Evolutionary conservation across 805 yeast species (phyloP), one percentile per base, ranked within the genome.

Genomic region (Grigorovia yakushimaensis): DNA sequence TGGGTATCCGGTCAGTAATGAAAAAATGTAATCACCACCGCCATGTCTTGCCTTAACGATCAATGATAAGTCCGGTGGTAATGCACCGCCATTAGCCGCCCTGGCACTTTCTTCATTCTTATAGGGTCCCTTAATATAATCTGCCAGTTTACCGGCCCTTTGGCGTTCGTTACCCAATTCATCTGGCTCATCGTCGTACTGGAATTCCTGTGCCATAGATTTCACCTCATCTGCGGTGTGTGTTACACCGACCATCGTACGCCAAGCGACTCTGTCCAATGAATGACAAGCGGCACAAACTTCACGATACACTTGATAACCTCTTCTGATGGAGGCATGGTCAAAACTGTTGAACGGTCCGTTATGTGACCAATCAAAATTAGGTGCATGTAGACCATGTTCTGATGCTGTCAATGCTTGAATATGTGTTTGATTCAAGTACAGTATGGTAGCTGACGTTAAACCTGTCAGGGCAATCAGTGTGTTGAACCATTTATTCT

Each of bases 251-350:
- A 93, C 96, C 62, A 93, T 72, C 62, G 89, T 84, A 80, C 98
- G 88, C 98, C 98, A 93, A 41, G 98, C 96, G 57, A 93, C 84
- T 76, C 96, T 81, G 68, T 89, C 91, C 62, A 93, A 73, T 35
- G 98, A 91, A 73, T 93, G 98, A 73, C 98, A 93, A 48, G 98
- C 93, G 51, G 98, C 95, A 78, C 98, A 93, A 47, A 93, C 98
- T 73, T 93, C 98, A 71, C 88, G 83, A 78, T 93, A 93, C 52
- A 93, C 98, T 69, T 88, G 97, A 82, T 84, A 93, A 60, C 98
- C 98, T 79, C 98, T 88, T 78, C 98, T 86, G 65, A 93, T 86
- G 47, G 95, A 82, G 50, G 88, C 88, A 71, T 89, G 97, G 74
- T 89, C 97, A 58, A 88, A 89, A 47, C 95, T 76, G 59, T 81